Percentiles rank a stretch among this genome's conserved stretches.
phyloP scores from a whole-genome alignment of 208 protist genomes.

The Acanthamoeba sp. region DNA sequence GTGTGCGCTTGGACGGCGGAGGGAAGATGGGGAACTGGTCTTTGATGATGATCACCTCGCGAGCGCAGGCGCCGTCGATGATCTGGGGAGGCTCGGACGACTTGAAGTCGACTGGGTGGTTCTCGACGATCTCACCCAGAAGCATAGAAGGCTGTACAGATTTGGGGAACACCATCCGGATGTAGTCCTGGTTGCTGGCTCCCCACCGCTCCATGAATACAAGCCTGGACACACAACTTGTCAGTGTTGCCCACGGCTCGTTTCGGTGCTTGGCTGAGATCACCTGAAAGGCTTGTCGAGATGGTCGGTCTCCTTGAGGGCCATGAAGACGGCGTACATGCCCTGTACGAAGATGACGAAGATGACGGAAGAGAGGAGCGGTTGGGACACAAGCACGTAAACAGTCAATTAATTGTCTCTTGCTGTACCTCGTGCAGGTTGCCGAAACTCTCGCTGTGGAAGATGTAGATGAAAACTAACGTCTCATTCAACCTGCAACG shows the following conservation, averaged over 20 bases:
- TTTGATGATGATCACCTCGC: neutral
- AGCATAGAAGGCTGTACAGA: neutral
- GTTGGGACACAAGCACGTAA: neutral
- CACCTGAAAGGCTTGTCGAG: conserved; percentile 32
- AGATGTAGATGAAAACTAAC: neutral
- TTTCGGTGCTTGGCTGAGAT: too few species aligned
- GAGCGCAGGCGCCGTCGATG: conserved; percentile 31
- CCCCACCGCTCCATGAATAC: conserved; percentile 4
- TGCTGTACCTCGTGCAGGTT: conserved; percentile 52
- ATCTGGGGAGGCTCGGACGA: neutral
- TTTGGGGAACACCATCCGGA: conserved; percentile 18
- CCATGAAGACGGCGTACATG: neutral
- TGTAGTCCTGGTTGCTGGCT: conserved; percentile 7
- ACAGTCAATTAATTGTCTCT: too few species aligned
- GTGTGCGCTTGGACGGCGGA: neutral
- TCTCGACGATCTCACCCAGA: neutral
- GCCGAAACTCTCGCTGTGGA: neutral
- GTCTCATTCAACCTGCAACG: conserved; percentile 5
- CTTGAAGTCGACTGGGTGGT: conserved; percentile 11
- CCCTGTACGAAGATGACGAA: neutral
- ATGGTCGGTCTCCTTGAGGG: neutral
- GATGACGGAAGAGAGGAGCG: neutral
- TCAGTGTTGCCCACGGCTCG: too few species aligned
- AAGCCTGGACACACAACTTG: neutral
- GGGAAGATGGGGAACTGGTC: conserved; percentile 60